phyloP scores from a whole-genome alignment of 2,329 filamentous ascomycete genomes.

The Monosporascus sp. region DNA sequence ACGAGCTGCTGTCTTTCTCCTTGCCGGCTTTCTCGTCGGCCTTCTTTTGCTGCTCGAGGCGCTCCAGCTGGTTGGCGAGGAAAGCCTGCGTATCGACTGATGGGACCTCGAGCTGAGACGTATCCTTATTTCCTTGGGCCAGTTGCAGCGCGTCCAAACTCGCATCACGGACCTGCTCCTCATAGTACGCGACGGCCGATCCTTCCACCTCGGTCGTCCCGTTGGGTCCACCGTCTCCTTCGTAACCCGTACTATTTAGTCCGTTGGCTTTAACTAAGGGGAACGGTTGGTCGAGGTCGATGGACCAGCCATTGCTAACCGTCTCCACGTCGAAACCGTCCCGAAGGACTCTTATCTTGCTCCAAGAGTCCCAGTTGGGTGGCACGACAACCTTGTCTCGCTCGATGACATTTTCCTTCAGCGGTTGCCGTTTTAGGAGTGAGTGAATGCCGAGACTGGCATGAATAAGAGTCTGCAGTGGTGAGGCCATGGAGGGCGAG shows the following conservation, averaged over 20 bases:
- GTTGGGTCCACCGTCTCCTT: conserved; percentile 20
- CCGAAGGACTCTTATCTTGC: conserved; percentile 86
- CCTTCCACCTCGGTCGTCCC: conserved; percentile 42
- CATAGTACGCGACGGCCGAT: conserved; percentile 67
- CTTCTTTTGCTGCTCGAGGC: conserved; percentile 62
- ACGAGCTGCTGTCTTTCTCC: conserved; percentile 19
- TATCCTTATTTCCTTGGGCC: conserved; percentile 42
- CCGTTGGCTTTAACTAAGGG: conserved; percentile 28
- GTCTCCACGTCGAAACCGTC: conserved; percentile 90
- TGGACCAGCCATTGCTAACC: conserved; percentile 78
- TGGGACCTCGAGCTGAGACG: conserved; percentile 52
- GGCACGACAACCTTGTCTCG: conserved; percentile 91
- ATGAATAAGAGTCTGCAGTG: conserved; percentile 74
- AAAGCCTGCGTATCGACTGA: conserved; percentile 75
- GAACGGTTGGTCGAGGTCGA: conserved; percentile 64
- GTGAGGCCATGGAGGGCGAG: conserved; percentile 68
- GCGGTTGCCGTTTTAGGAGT: conserved; percentile 67
- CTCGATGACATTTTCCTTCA: conserved; percentile 89
- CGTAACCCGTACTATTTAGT: conserved; percentile 16
- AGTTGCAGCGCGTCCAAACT: conserved; percentile 57
- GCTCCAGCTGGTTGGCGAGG: conserved; percentile 66
- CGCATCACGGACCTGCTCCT: conserved; percentile 73
- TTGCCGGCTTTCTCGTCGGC: conserved; percentile 42
- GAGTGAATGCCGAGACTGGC: conserved; percentile 83
- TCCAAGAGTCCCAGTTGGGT: conserved; percentile 98